Base-by-base conservation (phyloP, 2,329 filamentous ascomycete species). In the Diaporthe caulivora region DNA sequence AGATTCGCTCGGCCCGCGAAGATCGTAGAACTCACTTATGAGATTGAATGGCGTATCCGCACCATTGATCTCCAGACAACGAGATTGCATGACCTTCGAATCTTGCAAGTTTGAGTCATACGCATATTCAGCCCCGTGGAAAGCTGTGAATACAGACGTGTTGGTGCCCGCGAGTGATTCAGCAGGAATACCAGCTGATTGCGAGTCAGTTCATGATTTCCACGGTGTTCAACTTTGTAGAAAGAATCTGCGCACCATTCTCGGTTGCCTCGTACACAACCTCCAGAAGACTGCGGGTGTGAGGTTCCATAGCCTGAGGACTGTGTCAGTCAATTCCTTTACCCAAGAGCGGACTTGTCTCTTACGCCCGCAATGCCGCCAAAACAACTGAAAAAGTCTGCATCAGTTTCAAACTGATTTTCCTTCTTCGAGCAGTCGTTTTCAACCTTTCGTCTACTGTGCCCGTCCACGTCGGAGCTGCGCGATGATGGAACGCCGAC, bases 1-100 rank as follows among this genome's bases (percentile, higher is more conserved):
- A 24, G 82, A 83, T 73, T 85, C 78, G 70, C 81, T 82, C 2
- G 83, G 81, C 8, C 84, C 84, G 53, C 78, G 78, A 53, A 86
- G 77, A 68, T 85, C 80, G 69, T 82, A 84, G 72, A 79, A 82
- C 76, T 83, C 83, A 2, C 81, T 83, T 24, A 84, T 75, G 60
- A 83, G 78, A 69, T 84, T 84, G 0, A 81, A 80, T 51, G 83
- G 75, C 74, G 82, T 80, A 60, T 80, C 79, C 72, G 78, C 79
- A 49, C 79, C 80, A 51, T 15, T 69, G 76, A 77, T 77, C 10
- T 75, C 78, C 49, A 73, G 74, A 68, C 76, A 74, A 55, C 75
- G 74, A 73, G 72, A 9, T 11, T 81, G 82, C 73, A 82, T 80
- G 26, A 78, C 78, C 24, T 84, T 81, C n/a, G 79, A 78, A 65